Evolutionary conservation across 2,329 filamentous ascomycete genomes (phyloP), one percentile per base, ranked within the genome.

Genomic region (Pseudogymnoascus sp.): DNA sequence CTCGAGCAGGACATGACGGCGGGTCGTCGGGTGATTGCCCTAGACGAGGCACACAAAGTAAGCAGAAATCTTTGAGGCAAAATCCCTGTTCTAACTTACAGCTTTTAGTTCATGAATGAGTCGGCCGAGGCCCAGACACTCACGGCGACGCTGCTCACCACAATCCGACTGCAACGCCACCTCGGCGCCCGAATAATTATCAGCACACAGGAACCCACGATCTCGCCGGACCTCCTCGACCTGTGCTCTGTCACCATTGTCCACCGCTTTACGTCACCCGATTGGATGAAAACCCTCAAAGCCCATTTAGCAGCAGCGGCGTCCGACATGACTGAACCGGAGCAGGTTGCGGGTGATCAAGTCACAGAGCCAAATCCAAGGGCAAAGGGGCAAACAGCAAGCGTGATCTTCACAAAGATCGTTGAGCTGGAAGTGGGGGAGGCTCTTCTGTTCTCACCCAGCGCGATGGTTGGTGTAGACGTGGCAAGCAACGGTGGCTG

Each of bases 41-140:
- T 93, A 0, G 89, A 93, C 66, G 89, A 93, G 71, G 90, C 90
- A 0, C 90, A 95, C 71, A 92, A 92, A 69, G 82, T 83, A 72
- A 60, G 67, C 56, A 22, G 16, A 6, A 28, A 56, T 11, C 4
- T 4, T 60, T 2, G 10, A 8, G 11, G 7, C 6, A 12, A 16
- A n/a, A 16, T 16, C 12, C n/a, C 6, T 6, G 8, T 64, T 40
- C 24, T 37, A 35, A 40, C 59, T 22, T 19, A 0, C 31, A 11
- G 37, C 26, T 68, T 35, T 4, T 62, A 82, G 75, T 91, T 87
- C 71, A 85, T 91, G 81, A 82, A 80, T 11, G 76, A 78, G 0
- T 81, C 81, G 0, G 72, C 78, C 0, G 84, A 87, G 41, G 82
- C 83, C 1, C 72, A 76, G 2, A 76, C 76, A 0, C 78, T 93